Percentiles rank a stretch among this genome's conserved stretches.
Conservation (phyloP, 345 rosid genomes). For the Alliaria petiolata region DNA sequence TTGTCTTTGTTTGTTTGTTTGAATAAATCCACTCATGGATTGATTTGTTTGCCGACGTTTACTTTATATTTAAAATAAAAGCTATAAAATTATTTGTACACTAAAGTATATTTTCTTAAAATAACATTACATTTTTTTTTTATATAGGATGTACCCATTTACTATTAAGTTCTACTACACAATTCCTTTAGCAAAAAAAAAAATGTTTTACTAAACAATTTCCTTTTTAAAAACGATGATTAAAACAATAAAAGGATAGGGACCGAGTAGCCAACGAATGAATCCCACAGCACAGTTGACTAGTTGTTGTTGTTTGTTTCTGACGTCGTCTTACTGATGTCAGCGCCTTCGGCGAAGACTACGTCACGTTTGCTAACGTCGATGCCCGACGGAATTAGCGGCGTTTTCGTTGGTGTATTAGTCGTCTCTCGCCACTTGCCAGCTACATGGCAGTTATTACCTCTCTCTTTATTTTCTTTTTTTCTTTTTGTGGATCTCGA, state of each 20-base stretch:
- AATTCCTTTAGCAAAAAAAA: no score
- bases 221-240: no score
- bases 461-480: neutral
- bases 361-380: slow-evolving; percentile 18
- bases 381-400: neutral
- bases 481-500: no score
- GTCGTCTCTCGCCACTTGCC: neutral
- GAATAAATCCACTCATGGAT: no score
- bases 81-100: no score
- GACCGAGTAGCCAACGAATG: neutral
- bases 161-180: no score
- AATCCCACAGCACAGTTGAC: neutral
- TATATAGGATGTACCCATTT: neutral
- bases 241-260: neutral
- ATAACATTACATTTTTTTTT: no score
- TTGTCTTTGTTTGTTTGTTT: no score
- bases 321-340: neutral
- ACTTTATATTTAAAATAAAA: no score
- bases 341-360: neutral
- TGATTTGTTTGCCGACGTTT: no score
- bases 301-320: neutral
- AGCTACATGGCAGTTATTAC: neutral
- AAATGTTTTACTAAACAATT: no score
- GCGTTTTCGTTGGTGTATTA: neutral
- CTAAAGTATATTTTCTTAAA: no score